These are phyloP conservation scores for Lentinula guzmanii DNA, from an alignment of 768 basidiomycete species.

Conservation along the genomic window DNA sequence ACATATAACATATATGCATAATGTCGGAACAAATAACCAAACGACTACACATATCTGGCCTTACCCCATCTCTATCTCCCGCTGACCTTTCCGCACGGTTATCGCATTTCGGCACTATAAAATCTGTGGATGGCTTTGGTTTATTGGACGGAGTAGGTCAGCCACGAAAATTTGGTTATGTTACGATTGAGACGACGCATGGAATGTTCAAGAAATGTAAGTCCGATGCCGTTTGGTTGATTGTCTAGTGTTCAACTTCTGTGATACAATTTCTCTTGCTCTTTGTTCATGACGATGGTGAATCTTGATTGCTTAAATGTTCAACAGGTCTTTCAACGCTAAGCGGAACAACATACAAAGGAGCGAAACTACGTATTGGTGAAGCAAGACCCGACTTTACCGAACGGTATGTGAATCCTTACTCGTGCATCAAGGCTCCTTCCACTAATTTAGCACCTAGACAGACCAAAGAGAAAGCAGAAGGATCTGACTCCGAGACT, in stretches of 20 bases:
- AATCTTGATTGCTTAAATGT: too few species aligned
- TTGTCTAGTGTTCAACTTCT: not conserved
- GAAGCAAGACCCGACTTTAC: slow-evolving; percentile 76
- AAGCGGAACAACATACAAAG: slow-evolving; percentile 84
- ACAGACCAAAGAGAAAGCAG: slow-evolving; percentile 30
- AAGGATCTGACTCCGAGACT: slow-evolving; percentile 28
- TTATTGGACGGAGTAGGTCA: slow-evolving; percentile 56
- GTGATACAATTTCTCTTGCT: not conserved
- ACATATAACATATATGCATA: not conserved
- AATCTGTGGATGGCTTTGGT: slow-evolving; percentile 65
- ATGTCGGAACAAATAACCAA: slow-evolving; percentile 33
- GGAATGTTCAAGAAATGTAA: slow-evolving; percentile 60
- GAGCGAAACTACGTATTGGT: slow-evolving; percentile 75
- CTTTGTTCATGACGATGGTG: too few species aligned
- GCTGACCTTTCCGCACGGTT: slow-evolving; percentile 55
- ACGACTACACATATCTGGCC: slow-evolving; percentile 69
- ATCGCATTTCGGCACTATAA: slow-evolving; percentile 63
- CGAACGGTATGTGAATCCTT: slow-evolving; percentile 41
- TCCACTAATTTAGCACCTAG: slow-evolving; percentile 18
- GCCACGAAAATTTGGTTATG: slow-evolving; percentile 67
- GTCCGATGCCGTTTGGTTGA: slow-evolving; percentile 9
- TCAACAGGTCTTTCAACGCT: slow-evolving; percentile 62
- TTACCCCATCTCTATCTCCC: slow-evolving; percentile 58
- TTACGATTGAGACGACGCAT: slow-evolving; percentile 61
- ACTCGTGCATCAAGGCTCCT: slow-evolving; percentile 7